Percentiles rank a stretch among this genome's conserved stretches.
These are phyloP conservation scores for Kingdonia uniflora DNA, from an alignment of 164 flowering plant species.

Conservation along the genomic window DNA sequence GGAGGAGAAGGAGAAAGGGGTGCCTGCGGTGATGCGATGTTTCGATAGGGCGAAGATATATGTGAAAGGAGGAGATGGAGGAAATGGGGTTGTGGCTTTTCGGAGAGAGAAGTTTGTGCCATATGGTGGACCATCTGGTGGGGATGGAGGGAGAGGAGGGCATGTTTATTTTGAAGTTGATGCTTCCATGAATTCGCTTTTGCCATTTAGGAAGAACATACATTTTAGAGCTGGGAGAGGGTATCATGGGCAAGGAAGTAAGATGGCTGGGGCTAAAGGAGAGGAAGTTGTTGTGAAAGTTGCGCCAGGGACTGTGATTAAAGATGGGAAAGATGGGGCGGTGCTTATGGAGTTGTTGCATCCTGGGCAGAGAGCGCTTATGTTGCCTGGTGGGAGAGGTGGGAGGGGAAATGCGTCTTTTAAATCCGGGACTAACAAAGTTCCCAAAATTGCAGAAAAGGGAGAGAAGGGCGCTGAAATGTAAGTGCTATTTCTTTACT, in stretches of 20 bases:
- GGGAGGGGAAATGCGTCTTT: constrained; percentile 95
- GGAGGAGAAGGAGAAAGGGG: constrained; percentile 75
- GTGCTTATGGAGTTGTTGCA: constrained; percentile 67
- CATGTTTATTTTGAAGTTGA: constrained; percentile 85
- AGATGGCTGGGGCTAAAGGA: constrained; percentile 72
- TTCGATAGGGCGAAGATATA: constrained; percentile 79
- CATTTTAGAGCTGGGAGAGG: constrained; percentile 95
- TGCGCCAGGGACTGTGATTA: constrained; percentile 85
- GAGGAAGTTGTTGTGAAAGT: constrained; percentile 87
- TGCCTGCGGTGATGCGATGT: constrained; percentile 97
- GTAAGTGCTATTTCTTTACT: constrained; percentile 33
- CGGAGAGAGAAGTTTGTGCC: constrained; percentile 92
- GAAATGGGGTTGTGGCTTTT: constrained; percentile 94
- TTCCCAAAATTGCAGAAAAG: constrained; percentile 85
- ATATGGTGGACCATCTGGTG: constrained; percentile 92
- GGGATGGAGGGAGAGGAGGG: constrained; percentile 95
- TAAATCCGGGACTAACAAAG: constrained; percentile 79
- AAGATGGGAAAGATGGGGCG: constrained; percentile 28
- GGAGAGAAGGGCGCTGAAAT: constrained; percentile 92
- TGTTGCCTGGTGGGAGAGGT: constrained; percentile 92
- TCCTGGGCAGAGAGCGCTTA: constrained; percentile 74
- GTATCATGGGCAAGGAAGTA: constrained; percentile 68
- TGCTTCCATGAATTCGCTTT: constrained; percentile 76
- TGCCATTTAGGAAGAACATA: constrained; percentile 68
- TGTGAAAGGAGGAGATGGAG: constrained; percentile 87